Percentiles rank a stretch among this genome's conserved stretches.
Evolutionary conservation across 768 basidiomycete genomes (phyloP).

Genomic region (Lactarius sp.): DNA sequence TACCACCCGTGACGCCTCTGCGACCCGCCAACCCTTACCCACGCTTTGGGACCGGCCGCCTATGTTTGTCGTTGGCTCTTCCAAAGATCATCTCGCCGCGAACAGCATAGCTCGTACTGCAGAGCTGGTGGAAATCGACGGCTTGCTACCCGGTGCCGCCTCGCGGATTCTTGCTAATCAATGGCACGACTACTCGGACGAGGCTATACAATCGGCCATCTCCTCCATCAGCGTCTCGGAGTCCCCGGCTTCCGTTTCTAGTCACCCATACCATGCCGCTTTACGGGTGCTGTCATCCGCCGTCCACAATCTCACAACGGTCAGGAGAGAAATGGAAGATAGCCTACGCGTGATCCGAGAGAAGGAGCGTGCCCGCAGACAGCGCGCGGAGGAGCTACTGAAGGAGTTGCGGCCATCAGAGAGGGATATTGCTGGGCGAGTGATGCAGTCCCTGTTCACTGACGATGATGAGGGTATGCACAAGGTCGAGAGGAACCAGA

Average conservation of each 20-base stretch:
- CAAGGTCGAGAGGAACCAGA: constrained; percentile 51
- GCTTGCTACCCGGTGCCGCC: constrained; percentile 27
- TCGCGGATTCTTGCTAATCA: constrained; percentile 55
- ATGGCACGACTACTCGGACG: constrained; percentile 79
- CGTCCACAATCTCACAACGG: constrained; percentile 51
- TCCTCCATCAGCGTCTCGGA: constrained; percentile 44
- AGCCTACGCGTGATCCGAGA: constrained; percentile 47
- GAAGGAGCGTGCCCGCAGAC: constrained; percentile 51
- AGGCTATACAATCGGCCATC: constrained; percentile 62
- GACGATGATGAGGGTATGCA: constrained; percentile 43
- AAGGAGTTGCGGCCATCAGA: constrained; percentile 57
- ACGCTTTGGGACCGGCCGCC: constrained; percentile 36
- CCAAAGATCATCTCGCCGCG: constrained; percentile 14
- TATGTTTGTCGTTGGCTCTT: constrained; percentile 24
- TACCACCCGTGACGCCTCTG: constrained; percentile 32
- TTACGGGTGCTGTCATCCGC: constrained; percentile 68
- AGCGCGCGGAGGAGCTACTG: constrained; percentile 51
- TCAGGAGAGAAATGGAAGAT: constrained; percentile 60
- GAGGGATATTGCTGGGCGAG: constrained; percentile 58
- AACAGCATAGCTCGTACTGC: neutral
- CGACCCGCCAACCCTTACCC: constrained; percentile 35
- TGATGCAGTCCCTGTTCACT: constrained; percentile 61
- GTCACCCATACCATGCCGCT: constrained; percentile 61
- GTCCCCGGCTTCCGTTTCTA: constrained; percentile 42
- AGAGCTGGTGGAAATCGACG: constrained; percentile 15